These are phyloP conservation scores for Puya raimondii DNA, from an alignment of 176 grass and related monocot genomes.

Conservation along the genomic window DNA sequence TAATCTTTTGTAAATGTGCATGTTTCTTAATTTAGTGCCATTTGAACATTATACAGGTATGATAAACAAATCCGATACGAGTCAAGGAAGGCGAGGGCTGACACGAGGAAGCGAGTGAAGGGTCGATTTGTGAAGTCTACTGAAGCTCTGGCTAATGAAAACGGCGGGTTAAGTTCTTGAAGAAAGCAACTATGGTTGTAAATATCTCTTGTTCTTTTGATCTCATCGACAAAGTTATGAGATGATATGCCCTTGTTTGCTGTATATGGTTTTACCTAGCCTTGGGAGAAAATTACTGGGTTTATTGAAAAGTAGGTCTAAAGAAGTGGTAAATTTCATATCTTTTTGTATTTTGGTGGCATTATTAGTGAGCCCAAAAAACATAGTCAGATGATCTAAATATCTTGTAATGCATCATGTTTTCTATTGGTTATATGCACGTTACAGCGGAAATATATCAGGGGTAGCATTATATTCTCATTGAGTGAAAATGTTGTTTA, in stretches of 20 bases:
- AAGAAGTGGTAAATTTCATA: too few species aligned
- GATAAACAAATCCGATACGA: constrained; percentile 92
- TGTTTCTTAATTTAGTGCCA: neutral
- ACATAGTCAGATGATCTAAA: too few species aligned
- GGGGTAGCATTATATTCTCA: too few species aligned
- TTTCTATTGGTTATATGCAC: too few species aligned
- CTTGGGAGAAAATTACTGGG: neutral
- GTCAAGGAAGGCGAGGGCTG: constrained; percentile 80
- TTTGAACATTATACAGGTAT: constrained; percentile 36
- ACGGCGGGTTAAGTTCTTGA: constrained; percentile 27
- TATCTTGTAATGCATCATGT: too few species aligned
- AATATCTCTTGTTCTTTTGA: constrained; percentile 14
- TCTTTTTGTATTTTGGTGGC: too few species aligned
- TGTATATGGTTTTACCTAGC: constrained; percentile 2
- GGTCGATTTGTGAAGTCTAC: constrained; percentile 76
- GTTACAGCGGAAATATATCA: too few species aligned
- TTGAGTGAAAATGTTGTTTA: too few species aligned
- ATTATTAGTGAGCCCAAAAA: too few species aligned
- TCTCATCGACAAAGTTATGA: neutral
- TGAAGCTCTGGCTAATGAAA: constrained; percentile 15
- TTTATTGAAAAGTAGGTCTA: neutral
- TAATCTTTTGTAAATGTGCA: too few species aligned
- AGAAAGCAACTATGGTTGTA: neutral
- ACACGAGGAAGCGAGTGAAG: constrained; percentile 77
- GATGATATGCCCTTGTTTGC: neutral